Base-by-base conservation (phyloP, 352 stramenopile genomes). In the Phytophthora sp. region DNA sequence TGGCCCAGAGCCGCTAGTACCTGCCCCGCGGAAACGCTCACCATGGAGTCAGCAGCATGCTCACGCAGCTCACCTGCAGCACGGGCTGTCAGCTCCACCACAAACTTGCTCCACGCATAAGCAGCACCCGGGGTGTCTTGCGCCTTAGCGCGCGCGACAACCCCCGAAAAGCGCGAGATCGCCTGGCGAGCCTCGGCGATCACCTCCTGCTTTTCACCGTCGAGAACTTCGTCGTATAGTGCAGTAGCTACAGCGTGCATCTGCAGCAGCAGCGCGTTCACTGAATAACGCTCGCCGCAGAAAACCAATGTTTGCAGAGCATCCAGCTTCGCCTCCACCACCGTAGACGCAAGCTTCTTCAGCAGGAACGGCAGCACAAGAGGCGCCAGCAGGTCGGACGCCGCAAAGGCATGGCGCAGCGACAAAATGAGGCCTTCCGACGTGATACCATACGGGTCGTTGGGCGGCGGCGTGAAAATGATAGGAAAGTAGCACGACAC, bases 401-500 rank as follows among this genome's bases (percentile, higher is more conserved):
- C 84, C 1, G 85, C 83, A 30, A 97, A 94, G 5, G 87, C 89
- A 9, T 78, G 70, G 27, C 89, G 84, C 43, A 97, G 73, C 42
- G 86, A 95, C 60, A 83, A 35, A 30, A 92, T 89, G 10, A 95
- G 77, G 41, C 88, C 84, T 46, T 97, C 88, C 3, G 89, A 90
- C 58, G 87, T 96, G 65, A 97, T 97, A 27, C 89, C 89, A 63
- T 97, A 94, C 55, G 90, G 90, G 51, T 97, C 88, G 44, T 97
- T 97, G 3, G 88, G 88, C 17, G 90, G 90, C 38, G 90, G 90
- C 32, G 83, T 95, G 62, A 97, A 97, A 56, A 92, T 97, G 54
- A 97, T 96, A 4, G 90, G 90, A 42, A 97, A 97, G 62, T 97
- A 97, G 73, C 89, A 97, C 27, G 89, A 95, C 18, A 91, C 87